Evolutionary conservation across 148 eudicot species (phyloP), one percentile per base, ranked within the genome.

Genomic region (Pouteria glomerata): DNA sequence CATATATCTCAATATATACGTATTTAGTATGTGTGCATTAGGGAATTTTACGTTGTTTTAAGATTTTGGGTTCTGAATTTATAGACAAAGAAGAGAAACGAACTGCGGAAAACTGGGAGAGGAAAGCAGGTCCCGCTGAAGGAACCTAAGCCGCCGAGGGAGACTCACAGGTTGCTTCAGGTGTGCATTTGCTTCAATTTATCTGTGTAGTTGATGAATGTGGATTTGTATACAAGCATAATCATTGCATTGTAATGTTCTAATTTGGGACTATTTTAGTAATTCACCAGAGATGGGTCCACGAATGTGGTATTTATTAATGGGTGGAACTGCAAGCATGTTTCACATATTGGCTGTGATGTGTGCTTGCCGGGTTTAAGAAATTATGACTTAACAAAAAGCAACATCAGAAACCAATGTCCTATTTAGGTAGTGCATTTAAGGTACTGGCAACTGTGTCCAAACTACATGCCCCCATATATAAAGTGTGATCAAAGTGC

Each of bases 161-260:
- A 89, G 64, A 93, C 94, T 37, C 98, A 93, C 83, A 88, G 83
- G 71, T 69, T 90, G 78, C 94, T 39, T 39, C 44, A 39, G 44
- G 44, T 39, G 10, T 39, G 44, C 44, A 39, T 39, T 10, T 39
- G 44, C 44, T 39, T 39, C 10, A 24, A 13, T 8, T 26, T 18
- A 33, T 33, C 3, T 41, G 14, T 41, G 3, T 0, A 0, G 31
- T 66, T n/a, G 11, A 16, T 66, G 55, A 66, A 66, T 18, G 13
- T 47, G 35, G 18, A 12, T 39, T 21, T n/a, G 21, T n/a, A 16
- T 7, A 45, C 16, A 15, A 18, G 31, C 16, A 18, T 18, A 19
- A 18, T 14, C 42, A 67, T 39, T 39, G 19, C 26, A 8, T 12
- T 33, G 26, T 5, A 47, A 51, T 61, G 65, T 24, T 68, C 71